Base-by-base conservation (phyloP, 2,329 filamentous ascomycete species). In the Thelonectria rubi region DNA sequence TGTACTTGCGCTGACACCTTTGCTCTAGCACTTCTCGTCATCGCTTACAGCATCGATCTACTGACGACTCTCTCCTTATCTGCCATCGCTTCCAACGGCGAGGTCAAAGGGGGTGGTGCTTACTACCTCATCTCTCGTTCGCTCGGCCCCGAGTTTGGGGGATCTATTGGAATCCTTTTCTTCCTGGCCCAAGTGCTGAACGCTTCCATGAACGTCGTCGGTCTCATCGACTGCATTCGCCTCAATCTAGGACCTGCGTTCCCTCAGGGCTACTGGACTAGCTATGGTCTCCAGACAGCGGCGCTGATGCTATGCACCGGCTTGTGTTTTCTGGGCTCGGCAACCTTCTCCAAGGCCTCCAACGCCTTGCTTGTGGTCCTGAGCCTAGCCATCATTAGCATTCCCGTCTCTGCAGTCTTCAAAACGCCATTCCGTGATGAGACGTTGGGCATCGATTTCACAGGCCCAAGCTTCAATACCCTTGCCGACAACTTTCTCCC, bases 131-230 rank as follows among this genome's bases (percentile, higher is more conserved):
- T 97, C 59, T 96, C 92, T 7, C 86, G 93, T 63, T 94, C 91
- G 46, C 80, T 97, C 3, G 93, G 93, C 0, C 92, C 93, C 7
- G 93, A 97, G 72, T 97, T 97, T 73, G 93, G 93, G 24, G 93
- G 93, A 15, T 93, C 91, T 1, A 96, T 97, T 65, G 93, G 93
- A 2, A 84, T 96, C 21, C 86, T 97, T 12, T 96, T 96, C 76
- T 97, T 95, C 74, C 81, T 96, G n/a, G 92, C 93, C n/a, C 91
- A 92, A 66, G 90, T 91, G 2, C 87, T 97, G 72, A 96, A 94
- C 73, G 93, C 92, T 1, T 91, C 91, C 39, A 86, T 97, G 83
- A 97, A 97, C 72, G 87, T 94, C 21, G 92, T 96, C 45, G 93
- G 92, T 79, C 82, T 97, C 47, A 86, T 97, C 65, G 91, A 95